Base-by-base conservation (phyloP, 495 filamentous ascomycete species). In the Jackrogersella minutella region DNA sequence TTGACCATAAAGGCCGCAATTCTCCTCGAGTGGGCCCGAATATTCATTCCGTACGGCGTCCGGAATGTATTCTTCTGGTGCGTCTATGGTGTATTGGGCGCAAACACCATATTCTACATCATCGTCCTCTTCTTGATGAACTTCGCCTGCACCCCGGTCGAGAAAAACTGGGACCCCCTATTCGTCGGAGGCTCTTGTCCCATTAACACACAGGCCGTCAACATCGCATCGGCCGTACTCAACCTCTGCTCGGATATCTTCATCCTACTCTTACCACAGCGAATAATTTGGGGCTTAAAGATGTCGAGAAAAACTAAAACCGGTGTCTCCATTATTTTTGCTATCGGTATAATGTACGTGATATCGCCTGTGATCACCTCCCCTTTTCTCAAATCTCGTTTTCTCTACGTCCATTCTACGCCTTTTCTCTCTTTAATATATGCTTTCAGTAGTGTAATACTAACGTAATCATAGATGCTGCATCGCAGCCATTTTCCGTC, bases 101-200 rank as follows among this genome's bases (percentile, higher is more conserved):
- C 81, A 5, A 80, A 81, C 40, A 61, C 78, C 4, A 16, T 76
- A 1, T 81, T 83, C 62, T 66, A 80, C 30, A 57, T 82, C 34
- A 64, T 77, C 5, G 80, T 77, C 46, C 64, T 84, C 2, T 58
- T 86, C 30, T 71, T 79, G 5, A 74, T 75, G 5, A 76, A 79
- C 14, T 81, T 85, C 50, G 73, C 80, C 44, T 86, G 84, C 60
- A 19, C 53, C 0, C 82, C 82, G 17, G 58, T 61, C 16, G 21
- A 70, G 58, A 22, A 61, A 14, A 67, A 62, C 36, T 67, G 64
- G 64, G 39, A 67, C 37, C 58, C 52, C 19, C 31, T 55, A 43
- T 67, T 51, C 43, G 43, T 39, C 9, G 64, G 58, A 11, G 64
- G 64, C 37, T 62, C 64, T 17, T 67, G 58, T 33, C 43, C 43